phyloP scores from a whole-genome alignment of 169 alveolate genomes.

The Plasmodium relictum region DNA sequence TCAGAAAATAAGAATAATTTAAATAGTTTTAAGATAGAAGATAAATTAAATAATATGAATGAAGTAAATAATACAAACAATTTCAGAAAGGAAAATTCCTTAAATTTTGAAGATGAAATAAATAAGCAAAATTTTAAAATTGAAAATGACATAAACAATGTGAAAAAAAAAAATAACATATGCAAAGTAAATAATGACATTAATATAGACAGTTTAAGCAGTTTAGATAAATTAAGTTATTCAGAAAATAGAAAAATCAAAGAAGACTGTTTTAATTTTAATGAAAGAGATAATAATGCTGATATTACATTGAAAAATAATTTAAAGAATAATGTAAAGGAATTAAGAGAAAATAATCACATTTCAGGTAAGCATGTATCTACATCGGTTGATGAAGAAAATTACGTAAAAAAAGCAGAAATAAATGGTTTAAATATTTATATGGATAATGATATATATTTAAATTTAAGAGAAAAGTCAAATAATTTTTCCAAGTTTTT shows the following conservation, averaged over 20 bases:
- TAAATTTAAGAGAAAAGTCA: slow-evolving; percentile 24
- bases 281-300: not conserved
- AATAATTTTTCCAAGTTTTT: slow-evolving; percentile 1
- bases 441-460: slow-evolving; percentile 52
- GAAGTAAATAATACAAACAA: no score
- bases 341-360: not conserved
- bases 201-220: not conserved
- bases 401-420: slow-evolving; percentile 8
- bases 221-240: not conserved
- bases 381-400: not conserved
- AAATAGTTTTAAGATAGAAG: no score
- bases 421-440: slow-evolving; percentile 56
- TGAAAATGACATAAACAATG: no score
- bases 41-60: no score
- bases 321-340: not conserved
- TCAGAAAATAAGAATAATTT: no score
- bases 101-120: not conserved
- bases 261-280: not conserved
- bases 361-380: not conserved
- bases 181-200: not conserved
- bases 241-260: not conserved
- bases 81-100: no score
- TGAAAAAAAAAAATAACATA: no score
- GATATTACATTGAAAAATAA: not conserved
- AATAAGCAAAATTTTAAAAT: no score